Evolutionary conservation across 305 asterid genomes (phyloP).

Genomic region (Solanum chacoense): DNA sequence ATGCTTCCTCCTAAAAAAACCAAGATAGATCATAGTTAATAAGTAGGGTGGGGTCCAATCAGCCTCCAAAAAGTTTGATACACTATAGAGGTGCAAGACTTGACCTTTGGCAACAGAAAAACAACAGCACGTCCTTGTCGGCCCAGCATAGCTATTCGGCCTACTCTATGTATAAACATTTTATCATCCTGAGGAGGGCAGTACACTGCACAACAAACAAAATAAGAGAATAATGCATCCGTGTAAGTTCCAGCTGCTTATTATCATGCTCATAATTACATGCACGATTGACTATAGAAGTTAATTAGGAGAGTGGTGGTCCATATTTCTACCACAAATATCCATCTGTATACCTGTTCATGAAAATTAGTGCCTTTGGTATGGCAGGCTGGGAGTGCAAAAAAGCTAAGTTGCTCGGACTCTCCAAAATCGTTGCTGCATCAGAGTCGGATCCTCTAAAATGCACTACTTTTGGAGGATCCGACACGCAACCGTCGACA

Average conservation of each 20-base stretch:
- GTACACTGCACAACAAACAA: conserved; percentile 40
- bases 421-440: not conserved
- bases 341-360: not conserved
- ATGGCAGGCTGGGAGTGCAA: not conserved
- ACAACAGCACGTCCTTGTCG: conserved; percentile 79
- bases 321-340: not conserved
- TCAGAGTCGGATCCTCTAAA: not conserved
- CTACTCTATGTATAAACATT: conserved; percentile 91
- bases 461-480: not conserved
- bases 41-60: not conserved
- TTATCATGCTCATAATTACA: not conserved
- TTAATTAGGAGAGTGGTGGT: not conserved
- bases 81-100: not conserved
- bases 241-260: conserved; percentile 11
- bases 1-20: conserved; percentile 64
- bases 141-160: conserved; percentile 95
- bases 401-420: not conserved
- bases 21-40: conserved; percentile 7
- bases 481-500: not conserved
- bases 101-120: conserved; percentile 79
- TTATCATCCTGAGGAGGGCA: conserved; percentile 93
- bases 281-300: not conserved
- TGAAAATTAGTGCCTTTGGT: not conserved
- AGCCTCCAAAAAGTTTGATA: not conserved
- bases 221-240: conserved; percentile 3